Conservation (phyloP, 108 stramenopile genomes). For the Craspedostauros australis region DNA sequence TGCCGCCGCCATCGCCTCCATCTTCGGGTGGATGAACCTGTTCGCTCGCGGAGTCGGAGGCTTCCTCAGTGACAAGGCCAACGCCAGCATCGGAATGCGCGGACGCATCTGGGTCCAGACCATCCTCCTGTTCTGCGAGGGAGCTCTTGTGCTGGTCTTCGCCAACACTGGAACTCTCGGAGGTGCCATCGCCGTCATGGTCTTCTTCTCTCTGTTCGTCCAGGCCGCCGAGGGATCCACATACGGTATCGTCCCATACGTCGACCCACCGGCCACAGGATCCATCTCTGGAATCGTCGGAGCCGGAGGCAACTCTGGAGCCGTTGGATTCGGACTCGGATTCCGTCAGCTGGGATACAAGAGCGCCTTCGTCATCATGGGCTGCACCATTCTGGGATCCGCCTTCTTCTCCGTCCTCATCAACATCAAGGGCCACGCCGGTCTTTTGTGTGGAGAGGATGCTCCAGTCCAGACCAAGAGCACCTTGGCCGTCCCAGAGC, state of each 20-base stretch:
- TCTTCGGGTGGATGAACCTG: constrained; percentile 73
- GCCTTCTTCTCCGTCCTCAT: constrained; percentile 46
- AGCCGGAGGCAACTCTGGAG: constrained; percentile 64
- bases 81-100: constrained; percentile 49
- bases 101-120: constrained; percentile 59
- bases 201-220: constrained; percentile 74
- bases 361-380: constrained; percentile 44
- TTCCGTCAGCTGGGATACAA: constrained; percentile 41
- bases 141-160: constrained; percentile 60
- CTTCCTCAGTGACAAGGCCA: constrained; percentile 41
- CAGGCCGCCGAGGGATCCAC: constrained; percentile 76
- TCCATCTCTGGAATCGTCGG: constrained; percentile 78
- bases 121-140: constrained; percentile 51
- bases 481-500: constrained; percentile 33
- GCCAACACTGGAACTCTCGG: constrained; percentile 35
- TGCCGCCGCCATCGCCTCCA: constrained; percentile 73
- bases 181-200: constrained; percentile 57
- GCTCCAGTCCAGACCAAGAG: constrained; percentile 1
- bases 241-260: constrained; percentile 81
- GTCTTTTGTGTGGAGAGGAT: constrained; percentile 40
- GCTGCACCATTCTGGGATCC: constrained; percentile 32
- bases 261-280: constrained; percentile 69
- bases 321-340: constrained; percentile 50
- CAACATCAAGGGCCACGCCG: constrained; percentile 62
- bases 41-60: constrained; percentile 71